Conservation (phyloP, 2,329 filamentous ascomycete species). For the Paecilomyces sp. region DNA sequence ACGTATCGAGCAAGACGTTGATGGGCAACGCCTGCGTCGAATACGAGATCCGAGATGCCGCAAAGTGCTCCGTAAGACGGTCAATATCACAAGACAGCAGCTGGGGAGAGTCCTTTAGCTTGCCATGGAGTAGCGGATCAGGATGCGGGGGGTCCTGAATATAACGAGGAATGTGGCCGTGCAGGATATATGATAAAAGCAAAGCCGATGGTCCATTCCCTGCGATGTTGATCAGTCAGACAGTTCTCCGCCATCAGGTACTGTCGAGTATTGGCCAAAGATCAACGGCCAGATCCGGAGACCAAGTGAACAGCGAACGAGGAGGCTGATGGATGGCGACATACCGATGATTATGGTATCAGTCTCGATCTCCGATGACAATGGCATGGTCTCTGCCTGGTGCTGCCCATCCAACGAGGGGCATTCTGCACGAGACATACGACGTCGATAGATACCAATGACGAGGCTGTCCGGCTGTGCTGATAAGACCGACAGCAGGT, state of each 20-base stretch:
- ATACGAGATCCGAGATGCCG: conserved; percentile 51
- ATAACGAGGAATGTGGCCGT: conserved; percentile 55
- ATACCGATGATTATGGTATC: conserved; percentile 40
- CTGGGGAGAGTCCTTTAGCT: conserved; percentile 41
- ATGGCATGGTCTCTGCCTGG: conserved; percentile 19
- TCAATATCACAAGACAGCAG: conserved; percentile 43
- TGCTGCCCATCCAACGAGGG: conserved; percentile 16
- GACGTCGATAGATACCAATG: conserved; percentile 4
- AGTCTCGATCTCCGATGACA: conserved; percentile 21
- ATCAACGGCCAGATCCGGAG: conserved; percentile 3
- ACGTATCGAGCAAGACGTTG: conserved; percentile 54
- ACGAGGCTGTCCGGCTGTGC: conserved; percentile 2
- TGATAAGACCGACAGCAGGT: background rate
- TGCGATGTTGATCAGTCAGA: conserved; percentile 17
- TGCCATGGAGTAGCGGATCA: conserved; percentile 49
- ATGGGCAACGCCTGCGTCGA: conserved; percentile 55
- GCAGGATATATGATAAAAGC: conserved; percentile 56
- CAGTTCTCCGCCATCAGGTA: background rate
- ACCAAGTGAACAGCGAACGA: background rate
- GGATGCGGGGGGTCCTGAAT: conserved; percentile 45
- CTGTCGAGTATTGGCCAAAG: conserved; percentile 4
- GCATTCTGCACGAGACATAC: conserved; percentile 25
- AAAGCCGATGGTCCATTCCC: conserved; percentile 57
- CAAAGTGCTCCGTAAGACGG: conserved; percentile 50
- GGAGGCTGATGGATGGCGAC: conserved; percentile 11